These are phyloP conservation scores for Termitomyces sp. DNA, from an alignment of 768 basidiomycete genomes.

Conservation along the genomic window DNA sequence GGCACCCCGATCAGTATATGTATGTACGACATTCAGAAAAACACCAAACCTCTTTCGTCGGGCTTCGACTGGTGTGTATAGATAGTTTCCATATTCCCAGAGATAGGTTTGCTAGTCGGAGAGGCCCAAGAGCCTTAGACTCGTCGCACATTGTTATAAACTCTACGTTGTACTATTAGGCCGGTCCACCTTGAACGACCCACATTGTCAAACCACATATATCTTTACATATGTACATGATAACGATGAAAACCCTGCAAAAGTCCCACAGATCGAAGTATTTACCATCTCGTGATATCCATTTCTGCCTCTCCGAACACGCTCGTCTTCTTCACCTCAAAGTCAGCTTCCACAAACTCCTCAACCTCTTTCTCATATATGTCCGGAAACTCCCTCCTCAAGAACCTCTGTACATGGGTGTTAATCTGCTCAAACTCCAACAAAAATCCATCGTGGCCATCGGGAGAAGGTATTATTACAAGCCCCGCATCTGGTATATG, in stretches of 20 bases:
- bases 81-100: too few species aligned
- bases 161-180: too few species aligned
- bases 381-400: slow-evolving; percentile 70
- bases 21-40: too few species aligned
- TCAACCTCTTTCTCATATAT: slow-evolving; percentile 48
- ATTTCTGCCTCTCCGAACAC: slow-evolving; percentile 93
- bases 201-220: not conserved
- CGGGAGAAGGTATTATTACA: slow-evolving; percentile 76
- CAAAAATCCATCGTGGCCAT: slow-evolving; percentile 96
- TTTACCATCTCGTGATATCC: too few species aligned
- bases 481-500: slow-evolving; percentile 78
- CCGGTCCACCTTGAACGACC: too few species aligned
- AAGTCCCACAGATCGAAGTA: not conserved
- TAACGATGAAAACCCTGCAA: not conserved
- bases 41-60: too few species aligned
- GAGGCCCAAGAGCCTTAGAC: too few species aligned
- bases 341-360: slow-evolving; percentile 40
- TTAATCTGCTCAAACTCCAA: slow-evolving; percentile 97
- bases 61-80: too few species aligned
- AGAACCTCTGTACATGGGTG: slow-evolving; percentile 61
- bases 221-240: not conserved
- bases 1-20: too few species aligned
- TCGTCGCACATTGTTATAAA: too few species aligned
- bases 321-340: slow-evolving; percentile 85
- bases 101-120: too few species aligned